Conservation (phyloP, 257 asterid genomes). For the Scutellaria barbata region DNA sequence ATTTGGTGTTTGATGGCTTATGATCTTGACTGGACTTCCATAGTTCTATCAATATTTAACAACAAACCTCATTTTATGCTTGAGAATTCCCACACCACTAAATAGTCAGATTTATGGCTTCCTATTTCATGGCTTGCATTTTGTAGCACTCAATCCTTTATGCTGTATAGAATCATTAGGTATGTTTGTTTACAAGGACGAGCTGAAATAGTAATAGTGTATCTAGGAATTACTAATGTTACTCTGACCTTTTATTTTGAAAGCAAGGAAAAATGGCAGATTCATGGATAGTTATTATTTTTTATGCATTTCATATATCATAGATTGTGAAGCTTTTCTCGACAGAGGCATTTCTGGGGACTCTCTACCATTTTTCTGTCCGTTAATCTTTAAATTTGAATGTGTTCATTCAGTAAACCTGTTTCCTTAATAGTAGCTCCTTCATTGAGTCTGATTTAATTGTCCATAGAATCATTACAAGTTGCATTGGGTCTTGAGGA, state of each 20-base stretch:
- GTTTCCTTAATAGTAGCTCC: not conserved
- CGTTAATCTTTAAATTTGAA: not conserved
- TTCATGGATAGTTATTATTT: not conserved
- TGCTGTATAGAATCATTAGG: too few relatives aligned
- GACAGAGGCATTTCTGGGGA: not conserved
- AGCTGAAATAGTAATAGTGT: not conserved
- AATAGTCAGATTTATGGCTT: too few relatives aligned
- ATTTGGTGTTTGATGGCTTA: not conserved
- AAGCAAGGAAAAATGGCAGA: not conserved
- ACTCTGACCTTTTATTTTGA: not conserved
- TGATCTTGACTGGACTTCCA: not conserved
- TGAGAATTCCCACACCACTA: too few relatives aligned
- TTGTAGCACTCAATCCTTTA: too few relatives aligned
- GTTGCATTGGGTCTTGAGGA: not conserved
- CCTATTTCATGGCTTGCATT: too few relatives aligned
- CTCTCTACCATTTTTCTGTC: not conserved
- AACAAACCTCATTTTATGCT: too few relatives aligned
- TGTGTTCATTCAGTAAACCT: not conserved
- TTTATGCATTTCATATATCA: not conserved
- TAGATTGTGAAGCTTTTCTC: not conserved
- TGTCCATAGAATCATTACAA: not conserved
- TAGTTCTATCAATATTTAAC: not conserved
- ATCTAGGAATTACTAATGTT: not conserved
- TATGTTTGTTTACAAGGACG: too few relatives aligned
- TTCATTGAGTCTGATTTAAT: not conserved